Base-by-base conservation (phyloP, 2,329 filamentous ascomycete genomes). In the Exophiala sp. region DNA sequence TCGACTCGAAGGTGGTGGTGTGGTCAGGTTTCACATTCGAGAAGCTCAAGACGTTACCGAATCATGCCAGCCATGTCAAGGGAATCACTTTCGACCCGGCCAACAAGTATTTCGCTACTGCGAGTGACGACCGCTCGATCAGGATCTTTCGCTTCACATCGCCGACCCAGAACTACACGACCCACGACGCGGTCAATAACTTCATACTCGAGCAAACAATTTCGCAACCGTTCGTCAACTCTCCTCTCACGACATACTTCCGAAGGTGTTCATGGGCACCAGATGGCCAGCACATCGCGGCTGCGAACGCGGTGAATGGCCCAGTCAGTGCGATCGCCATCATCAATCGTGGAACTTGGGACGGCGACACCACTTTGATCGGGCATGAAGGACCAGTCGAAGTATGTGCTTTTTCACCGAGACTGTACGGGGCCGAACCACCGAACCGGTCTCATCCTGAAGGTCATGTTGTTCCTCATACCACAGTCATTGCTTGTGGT, bases 21-120 rank as follows among this genome's bases (percentile, higher is more conserved):
- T 99, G 94, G 94, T 97, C 92, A 1, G 95, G 94, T 1, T 88
- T 95, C 72, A 97, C 91, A 0, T 99, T 99, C 64, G 94, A 99
- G 75, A 97, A 95, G 75, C 80, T 99, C 62, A 97, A 97, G 79
- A 92, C 90, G 2, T 76, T 99, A 4, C 85, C 91, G 2, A 87
- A 91, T 54, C 94, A 99, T 71, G 90, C 95, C 70, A 96, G 91
- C 69, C 95, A 97, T 69, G 94, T 99, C 75, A 99, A 99, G 71
- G 94, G 95, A 58, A 95, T 99, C 65, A 96, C 92, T 0, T 99
- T 99, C 68, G 94, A 99, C 68, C 94, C 94, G 0, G 94, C 94
- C 39, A 97, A 97, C 76, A 99, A 97, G 69, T 99, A 96, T 77
- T 99, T 99, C 72, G 94, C 95, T 12, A 99, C 95, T 0, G 91